Percentiles rank a stretch among this genome's conserved stretches.
phyloP scores from a whole-genome alignment of 2,329 filamentous ascomycete species.

The Colletotrichum brevisporum region DNA sequence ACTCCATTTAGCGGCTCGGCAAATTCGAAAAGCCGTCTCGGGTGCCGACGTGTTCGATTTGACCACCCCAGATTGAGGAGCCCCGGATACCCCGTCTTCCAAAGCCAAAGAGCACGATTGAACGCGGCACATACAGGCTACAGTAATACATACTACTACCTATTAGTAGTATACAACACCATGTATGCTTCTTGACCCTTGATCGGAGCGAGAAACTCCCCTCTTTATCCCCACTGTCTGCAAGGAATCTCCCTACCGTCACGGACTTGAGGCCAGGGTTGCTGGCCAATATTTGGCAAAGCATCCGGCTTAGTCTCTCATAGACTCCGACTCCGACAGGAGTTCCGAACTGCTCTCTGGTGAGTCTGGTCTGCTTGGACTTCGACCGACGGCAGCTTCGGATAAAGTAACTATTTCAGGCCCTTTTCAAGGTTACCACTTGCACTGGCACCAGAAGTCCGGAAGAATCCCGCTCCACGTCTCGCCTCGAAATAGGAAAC shows the following conservation, averaged over 20 bases:
- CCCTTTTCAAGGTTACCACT: conserved; percentile 21
- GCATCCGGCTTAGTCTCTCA: conserved; percentile 5
- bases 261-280: conserved; percentile 19
- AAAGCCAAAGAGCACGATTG: neutral
- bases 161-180: too few relatives aligned
- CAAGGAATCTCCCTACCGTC: conserved; percentile 17
- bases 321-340: conserved; percentile 20
- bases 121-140: neutral
- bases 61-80: neutral
- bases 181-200: conserved; percentile 10
- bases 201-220: neutral
- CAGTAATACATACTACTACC: too few relatives aligned
- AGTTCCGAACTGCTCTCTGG: conserved; percentile 7
- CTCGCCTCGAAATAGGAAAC: conserved; percentile 28
- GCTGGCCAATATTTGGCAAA: conserved; percentile 18
- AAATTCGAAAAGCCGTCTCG: too few relatives aligned
- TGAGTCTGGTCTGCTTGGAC: neutral
- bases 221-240: neutral
- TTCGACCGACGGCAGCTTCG: conserved; percentile 11
- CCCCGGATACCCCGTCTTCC: conserved; percentile 14
- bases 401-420: conserved; percentile 5
- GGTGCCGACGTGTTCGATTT: neutral
- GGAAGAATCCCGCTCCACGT: conserved; percentile 28
- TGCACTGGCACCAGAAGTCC: conserved; percentile 8
- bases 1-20: too few relatives aligned